Percentiles rank a stretch among this genome's conserved stretches.
Conservation (phyloP, 345 rosid genomes). For the Conringia planisiliqua region DNA sequence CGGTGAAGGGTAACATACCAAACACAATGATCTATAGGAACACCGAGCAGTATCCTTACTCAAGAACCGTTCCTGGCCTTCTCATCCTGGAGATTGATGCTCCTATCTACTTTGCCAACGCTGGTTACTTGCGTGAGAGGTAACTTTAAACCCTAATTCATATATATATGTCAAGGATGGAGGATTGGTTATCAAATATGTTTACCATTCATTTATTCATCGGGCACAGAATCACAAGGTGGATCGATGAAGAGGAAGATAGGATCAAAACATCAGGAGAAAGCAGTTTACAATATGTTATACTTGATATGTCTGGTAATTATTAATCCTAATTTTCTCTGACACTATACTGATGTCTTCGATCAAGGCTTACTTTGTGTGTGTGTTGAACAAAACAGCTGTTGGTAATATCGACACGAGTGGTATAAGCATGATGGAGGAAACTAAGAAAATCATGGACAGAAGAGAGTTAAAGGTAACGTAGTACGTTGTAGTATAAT, state of each 20-base stretch:
- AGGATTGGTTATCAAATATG: not conserved
- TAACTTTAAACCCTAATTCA: constrained; percentile 14
- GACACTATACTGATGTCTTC: not conserved
- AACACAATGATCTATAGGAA: constrained; percentile 70
- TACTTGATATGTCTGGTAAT: constrained; percentile 74
- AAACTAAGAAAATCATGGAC: constrained; percentile 55
- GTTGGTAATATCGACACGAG: constrained; percentile 92
- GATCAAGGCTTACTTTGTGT: not conserved
- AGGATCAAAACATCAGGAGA: constrained; percentile 56
- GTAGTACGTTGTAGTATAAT: not conserved
- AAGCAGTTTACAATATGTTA: constrained; percentile 60
- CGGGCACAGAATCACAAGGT: constrained; percentile 63
- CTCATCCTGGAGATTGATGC: constrained; percentile 85
- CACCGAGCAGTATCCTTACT: constrained; percentile 72
- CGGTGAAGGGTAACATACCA: constrained; percentile 75
- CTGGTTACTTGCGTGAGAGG: constrained; percentile 95
- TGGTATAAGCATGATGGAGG: constrained; percentile 91
- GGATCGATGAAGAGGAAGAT: constrained; percentile 87
- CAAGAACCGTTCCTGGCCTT: constrained; percentile 59
- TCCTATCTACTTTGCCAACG: constrained; percentile 81
- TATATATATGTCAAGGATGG: not conserved
- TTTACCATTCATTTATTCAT: not conserved
- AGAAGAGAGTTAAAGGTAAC: constrained; percentile 67
- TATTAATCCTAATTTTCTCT: not conserved
- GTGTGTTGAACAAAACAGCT: constrained; percentile 38